Evolutionary conservation across 202 grass and related monocot species (phyloP), one percentile per base, ranked within the genome.

Genomic region (Saccharum hybrid): DNA sequence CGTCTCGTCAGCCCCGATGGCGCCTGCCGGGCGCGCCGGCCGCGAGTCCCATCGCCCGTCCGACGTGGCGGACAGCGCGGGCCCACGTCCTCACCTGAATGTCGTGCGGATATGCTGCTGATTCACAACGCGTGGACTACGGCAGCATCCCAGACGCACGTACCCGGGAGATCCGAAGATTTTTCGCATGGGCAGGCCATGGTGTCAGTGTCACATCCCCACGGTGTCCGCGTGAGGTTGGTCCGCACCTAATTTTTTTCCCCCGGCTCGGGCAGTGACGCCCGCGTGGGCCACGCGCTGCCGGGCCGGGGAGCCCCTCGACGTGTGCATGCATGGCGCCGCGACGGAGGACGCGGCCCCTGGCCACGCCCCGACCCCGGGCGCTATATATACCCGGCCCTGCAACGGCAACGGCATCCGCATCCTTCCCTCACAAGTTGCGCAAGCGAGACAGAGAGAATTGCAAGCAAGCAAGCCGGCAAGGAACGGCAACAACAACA

Each of bases 201-300:
- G n/a, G n/a, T n/a, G n/a, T n/a, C n/a, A n/a, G n/a, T n/a, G n/a
- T n/a, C n/a, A n/a, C n/a, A n/a, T n/a, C n/a, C n/a, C n/a, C n/a
- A n/a, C n/a, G n/a, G n/a, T n/a, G n/a, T n/a, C n/a, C n/a, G n/a
- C n/a, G n/a, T n/a, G n/a, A n/a, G n/a, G n/a, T n/a, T n/a, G n/a
- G n/a, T n/a, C n/a, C n/a, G n/a, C n/a, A n/a, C n/a, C n/a, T n/a
- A n/a, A n/a, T n/a, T n/a, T n/a, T n/a, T n/a, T n/a, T n/a, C n/a
- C n/a, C 54, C 48, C 0, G 11, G 72, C 14, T 11, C 68, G 51
- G 51, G 71, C 75, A 80, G n/a, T 80, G 87, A 88, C 82, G 72
- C 67, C 74, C 30, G 76, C 34, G 81, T 86, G 86, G 94, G 92
- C 83, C 92, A 88, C 66, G 39, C 82, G 21, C 45, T 94, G 90